A percentile compares a stretch with the other conserved stretches of the same genome.
phyloP scores from a whole-genome alignment of 2,329 filamentous ascomycete species.

The Arthrobotrys sinensis region DNA sequence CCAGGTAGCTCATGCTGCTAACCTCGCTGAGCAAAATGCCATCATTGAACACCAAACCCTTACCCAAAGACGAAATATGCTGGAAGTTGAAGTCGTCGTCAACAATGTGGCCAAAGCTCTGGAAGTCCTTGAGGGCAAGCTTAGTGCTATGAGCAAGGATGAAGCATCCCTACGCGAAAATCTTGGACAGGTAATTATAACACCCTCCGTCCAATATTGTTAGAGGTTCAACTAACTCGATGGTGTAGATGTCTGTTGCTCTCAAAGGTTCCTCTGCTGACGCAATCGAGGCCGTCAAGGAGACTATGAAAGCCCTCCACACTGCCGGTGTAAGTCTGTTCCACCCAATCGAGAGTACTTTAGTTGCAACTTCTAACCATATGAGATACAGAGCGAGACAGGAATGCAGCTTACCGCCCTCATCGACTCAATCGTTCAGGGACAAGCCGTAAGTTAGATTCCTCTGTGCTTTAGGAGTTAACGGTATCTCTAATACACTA shows the following conservation, averaged over 20 bases:
- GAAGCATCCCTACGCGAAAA: slow-evolving; percentile 20
- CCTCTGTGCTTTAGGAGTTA: not conserved
- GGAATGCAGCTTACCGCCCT: slow-evolving; percentile 19
- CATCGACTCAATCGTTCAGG: slow-evolving; percentile 28
- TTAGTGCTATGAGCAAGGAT: slow-evolving; percentile 17
- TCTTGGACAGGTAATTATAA: slow-evolving; percentile 20
- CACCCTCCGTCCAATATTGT: not conserved
- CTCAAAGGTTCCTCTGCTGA: slow-evolving; percentile 20
- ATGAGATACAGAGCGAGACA: slow-evolving; percentile 4
- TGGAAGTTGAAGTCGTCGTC: not conserved
- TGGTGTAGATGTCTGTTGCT: slow-evolving; percentile 30
- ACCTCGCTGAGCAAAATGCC: slow-evolving; percentile 5
- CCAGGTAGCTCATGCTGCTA: slow-evolving; percentile 5
- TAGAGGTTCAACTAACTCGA: not conserved
- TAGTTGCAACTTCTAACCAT: not conserved
- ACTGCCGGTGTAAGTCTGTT: slow-evolving; percentile 19
- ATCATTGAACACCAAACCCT: not conserved
- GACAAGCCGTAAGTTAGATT: slow-evolving; percentile 20
- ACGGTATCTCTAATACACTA: not conserved
- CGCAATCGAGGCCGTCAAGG: slow-evolving; percentile 27
- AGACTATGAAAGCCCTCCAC: slow-evolving; percentile 20
- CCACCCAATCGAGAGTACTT: not conserved
- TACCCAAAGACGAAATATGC: not conserved
- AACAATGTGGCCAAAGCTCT: not conserved
- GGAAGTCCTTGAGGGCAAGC: slow-evolving; percentile 3